Evolutionary conservation across 768 basidiomycete species (phyloP), one percentile per base, ranked within the genome.

Genomic region (Suillus sp.): DNA sequence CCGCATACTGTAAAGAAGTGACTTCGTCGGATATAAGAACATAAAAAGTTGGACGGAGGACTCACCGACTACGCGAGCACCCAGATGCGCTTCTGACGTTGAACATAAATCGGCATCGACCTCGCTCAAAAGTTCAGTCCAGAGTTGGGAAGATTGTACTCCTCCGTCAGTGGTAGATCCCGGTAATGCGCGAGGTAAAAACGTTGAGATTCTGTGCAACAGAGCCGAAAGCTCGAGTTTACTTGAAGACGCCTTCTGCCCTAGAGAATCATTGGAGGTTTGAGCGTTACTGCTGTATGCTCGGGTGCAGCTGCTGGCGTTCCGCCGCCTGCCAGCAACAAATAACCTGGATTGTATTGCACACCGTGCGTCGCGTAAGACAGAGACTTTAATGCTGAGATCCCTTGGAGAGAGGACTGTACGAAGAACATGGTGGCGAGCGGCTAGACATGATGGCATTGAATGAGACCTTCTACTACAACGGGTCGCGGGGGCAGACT

Each of bases 11-110:
- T 11, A 51, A 59, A 30, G 22, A 45, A 20, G 43, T 30, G 14
- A 50, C 34, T n/a, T 60, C 40, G 34, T 51, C 43, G 55, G 8
- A 47, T 65, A 48, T 60, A 62, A 59, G 47, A 55, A 9, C 20
- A 22, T 25, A n/a, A 5, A 55, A 61, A 34, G 2, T 30, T 8
- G 27, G 32, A 27, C 50, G 16, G 45, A 42, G n/a, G 13, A 72
- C 85, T 65, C 63, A 86, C 87, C 83, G 50, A 78, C 78, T 60
- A 90, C 72, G 43, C 80, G 81, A 42, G 79, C 81, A 47, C 79
- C 77, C 45, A 72, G 69, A 47, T 72, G 70, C 22, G 67, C 68
- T 10, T 74, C 69, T 37, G 70, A 65, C 64, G 78, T 67, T 18
- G 59, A 78, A 69, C 68, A 69, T 42, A 78, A 65, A 50, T 71